Evolutionary conservation across 2,329 filamentous ascomycete species (phyloP).

Genomic region (Huntiella abstrusa): DNA sequence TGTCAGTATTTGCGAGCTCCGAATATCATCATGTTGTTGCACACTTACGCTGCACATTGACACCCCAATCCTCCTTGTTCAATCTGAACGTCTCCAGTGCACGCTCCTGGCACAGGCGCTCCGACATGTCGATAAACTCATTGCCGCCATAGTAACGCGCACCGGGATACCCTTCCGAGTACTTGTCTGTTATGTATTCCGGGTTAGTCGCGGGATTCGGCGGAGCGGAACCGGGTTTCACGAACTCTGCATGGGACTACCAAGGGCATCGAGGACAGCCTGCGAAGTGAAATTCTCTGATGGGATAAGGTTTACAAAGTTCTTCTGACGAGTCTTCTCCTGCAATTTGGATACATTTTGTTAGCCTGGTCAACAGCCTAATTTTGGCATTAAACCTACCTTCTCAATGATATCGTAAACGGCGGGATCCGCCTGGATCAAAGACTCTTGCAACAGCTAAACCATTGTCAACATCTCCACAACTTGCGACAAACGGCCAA

Average conservation of each 20-base stretch:
- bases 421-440: slow-evolving; percentile 69
- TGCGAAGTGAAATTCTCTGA: slow-evolving; percentile 94
- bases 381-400: slow-evolving; percentile 29
- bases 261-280: slow-evolving; percentile 75
- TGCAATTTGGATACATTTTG: slow-evolving; percentile 19
- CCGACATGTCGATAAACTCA: slow-evolving; percentile 82
- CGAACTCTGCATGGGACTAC: slow-evolving; percentile 87
- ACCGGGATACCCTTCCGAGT: slow-evolving; percentile 94
- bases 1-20: background rate
- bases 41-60: slow-evolving; percentile 75
- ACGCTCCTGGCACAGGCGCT: slow-evolving; percentile 75
- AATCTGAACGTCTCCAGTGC: slow-evolving; percentile 76
- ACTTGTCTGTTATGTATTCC: slow-evolving; percentile 51
- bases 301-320: slow-evolving; percentile 94
- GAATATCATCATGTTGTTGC: background rate
- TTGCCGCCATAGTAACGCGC: slow-evolving; percentile 95
- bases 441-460: slow-evolving; percentile 59
- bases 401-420: slow-evolving; percentile 84
- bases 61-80: slow-evolving; percentile 76
- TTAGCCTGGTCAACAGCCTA: background rate
- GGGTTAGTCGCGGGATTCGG: slow-evolving; percentile 4
- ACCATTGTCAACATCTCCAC: background rate
- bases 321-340: slow-evolving; percentile 92
- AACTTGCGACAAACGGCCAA: background rate
- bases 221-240: background rate